phyloP scores from a whole-genome alignment of 176 grass and related monocot genomes.

The Echinochloa phyllopogon region DNA sequence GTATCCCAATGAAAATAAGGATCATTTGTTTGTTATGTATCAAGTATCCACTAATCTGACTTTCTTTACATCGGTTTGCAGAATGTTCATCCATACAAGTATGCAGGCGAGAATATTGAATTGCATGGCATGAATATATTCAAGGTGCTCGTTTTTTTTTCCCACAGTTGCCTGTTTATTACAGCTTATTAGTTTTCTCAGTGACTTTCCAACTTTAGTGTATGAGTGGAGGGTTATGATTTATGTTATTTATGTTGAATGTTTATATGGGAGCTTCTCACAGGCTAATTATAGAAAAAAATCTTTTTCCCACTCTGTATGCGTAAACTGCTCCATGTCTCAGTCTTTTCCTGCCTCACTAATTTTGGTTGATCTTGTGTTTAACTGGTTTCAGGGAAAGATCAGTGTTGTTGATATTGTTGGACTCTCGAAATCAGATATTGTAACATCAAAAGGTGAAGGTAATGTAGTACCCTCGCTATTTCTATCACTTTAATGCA shows the following conservation, averaged over 20 bases:
- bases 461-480: slow-evolving; percentile 44
- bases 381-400: slow-evolving; percentile 60
- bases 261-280: neutral
- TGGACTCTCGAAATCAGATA: slow-evolving; percentile 66
- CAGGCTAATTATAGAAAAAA: neutral
- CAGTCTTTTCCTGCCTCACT: neutral
- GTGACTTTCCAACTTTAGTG: slow-evolving; percentile 5
- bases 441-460: slow-evolving; percentile 60
- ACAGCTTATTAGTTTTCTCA: neutral
- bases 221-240: neutral
- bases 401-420: slow-evolving; percentile 75
- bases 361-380: slow-evolving; percentile 7
- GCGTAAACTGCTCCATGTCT: neutral
- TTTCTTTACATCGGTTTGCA: slow-evolving; percentile 31
- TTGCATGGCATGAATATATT: slow-evolving; percentile 75
- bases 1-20: neutral
- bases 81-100: slow-evolving; percentile 89
- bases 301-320: neutral
- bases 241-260: neutral
- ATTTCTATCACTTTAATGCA: neutral
- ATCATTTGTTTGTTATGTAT: neutral
- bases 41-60: neutral
- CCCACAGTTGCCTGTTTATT: neutral
- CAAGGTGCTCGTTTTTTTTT: slow-evolving; percentile 50
- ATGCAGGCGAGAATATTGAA: slow-evolving; percentile 89